These are phyloP conservation scores for Leccinum uliginosum DNA, from an alignment of 768 basidiomycete species.

Conservation along the genomic window DNA sequence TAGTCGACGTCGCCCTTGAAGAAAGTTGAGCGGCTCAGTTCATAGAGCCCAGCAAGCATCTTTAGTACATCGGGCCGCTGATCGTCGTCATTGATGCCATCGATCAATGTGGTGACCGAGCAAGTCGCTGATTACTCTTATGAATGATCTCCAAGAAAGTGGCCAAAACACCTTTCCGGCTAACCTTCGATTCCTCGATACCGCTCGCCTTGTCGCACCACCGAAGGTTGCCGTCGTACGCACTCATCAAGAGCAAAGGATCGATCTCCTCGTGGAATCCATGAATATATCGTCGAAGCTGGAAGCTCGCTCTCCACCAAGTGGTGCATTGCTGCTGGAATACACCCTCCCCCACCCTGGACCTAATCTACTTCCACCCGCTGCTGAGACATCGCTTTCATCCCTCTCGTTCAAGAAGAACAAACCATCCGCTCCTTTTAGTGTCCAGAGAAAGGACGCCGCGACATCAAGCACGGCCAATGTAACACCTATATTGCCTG, in stretches of 20 bases:
- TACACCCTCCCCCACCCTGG: slow-evolving; percentile 31
- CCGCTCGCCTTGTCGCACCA: slow-evolving; percentile 5
- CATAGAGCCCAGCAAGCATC: not conserved
- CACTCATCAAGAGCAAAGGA: slow-evolving; percentile 29
- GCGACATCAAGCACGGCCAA: too few relatives aligned
- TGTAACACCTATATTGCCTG: too few relatives aligned
- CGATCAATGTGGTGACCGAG: not conserved
- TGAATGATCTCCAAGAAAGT: not conserved
- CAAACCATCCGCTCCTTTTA: slow-evolving; percentile 9
- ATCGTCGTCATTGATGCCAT: not conserved
- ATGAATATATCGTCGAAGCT: slow-evolving; percentile 24
- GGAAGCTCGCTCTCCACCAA: slow-evolving; percentile 47
- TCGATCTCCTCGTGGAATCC: slow-evolving; percentile 31
- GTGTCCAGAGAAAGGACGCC: too few relatives aligned
- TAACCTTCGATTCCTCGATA: not conserved
- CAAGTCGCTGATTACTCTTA: not conserved
- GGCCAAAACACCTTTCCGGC: not conserved
- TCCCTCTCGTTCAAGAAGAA: slow-evolving; percentile 45
- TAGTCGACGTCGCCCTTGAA: not conserved
- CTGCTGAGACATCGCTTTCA: slow-evolving; percentile 22
- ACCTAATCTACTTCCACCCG: slow-evolving; percentile 32
- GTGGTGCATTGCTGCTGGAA: slow-evolving; percentile 41
- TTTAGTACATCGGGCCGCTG: not conserved
- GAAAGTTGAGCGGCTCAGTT: not conserved
- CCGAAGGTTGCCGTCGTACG: slow-evolving; percentile 15